phyloP scores from a whole-genome alignment of 1,139 yeast species.

The Pichia kudriavzevii region DNA sequence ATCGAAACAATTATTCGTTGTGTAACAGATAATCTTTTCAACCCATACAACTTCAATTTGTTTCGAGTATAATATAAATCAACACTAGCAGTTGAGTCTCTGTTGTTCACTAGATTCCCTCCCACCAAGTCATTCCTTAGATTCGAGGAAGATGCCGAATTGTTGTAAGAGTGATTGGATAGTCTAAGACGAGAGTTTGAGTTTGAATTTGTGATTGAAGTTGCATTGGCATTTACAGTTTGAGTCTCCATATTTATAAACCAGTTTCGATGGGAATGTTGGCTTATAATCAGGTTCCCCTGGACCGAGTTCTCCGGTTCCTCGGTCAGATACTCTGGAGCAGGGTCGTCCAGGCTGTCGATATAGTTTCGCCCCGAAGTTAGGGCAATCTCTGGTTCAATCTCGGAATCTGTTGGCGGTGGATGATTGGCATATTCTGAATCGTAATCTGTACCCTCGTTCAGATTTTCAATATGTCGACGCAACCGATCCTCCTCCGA shows the following conservation, averaged over 20 bases:
- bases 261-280: constrained; percentile 1
- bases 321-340: neutral
- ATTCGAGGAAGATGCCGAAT: too few relatives aligned
- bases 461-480: constrained; percentile 8
- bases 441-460: constrained; percentile 18
- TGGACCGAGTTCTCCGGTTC: constrained; percentile 1
- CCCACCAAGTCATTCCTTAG: constrained; percentile 19
- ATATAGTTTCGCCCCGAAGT: too few relatives aligned
- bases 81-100: constrained; percentile 25
- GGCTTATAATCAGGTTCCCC: neutral
- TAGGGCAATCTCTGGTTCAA: constrained; percentile 14
- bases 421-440: constrained; percentile 26
- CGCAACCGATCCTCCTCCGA: constrained; percentile 6
- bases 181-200: neutral
- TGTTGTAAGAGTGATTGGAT: neutral
- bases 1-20: constrained; percentile 70
- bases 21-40: constrained; percentile 61
- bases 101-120: too few relatives aligned
- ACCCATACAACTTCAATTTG: constrained; percentile 49
- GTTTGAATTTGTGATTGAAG: constrained; percentile 1
- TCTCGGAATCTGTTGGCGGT: constrained; percentile 30
- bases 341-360: neutral
- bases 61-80: constrained; percentile 24
- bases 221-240: too few relatives aligned
- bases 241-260: too few relatives aligned